Conservation (phyloP, 495 filamentous ascomycete genomes). For the Hypoxylon fuscum region DNA sequence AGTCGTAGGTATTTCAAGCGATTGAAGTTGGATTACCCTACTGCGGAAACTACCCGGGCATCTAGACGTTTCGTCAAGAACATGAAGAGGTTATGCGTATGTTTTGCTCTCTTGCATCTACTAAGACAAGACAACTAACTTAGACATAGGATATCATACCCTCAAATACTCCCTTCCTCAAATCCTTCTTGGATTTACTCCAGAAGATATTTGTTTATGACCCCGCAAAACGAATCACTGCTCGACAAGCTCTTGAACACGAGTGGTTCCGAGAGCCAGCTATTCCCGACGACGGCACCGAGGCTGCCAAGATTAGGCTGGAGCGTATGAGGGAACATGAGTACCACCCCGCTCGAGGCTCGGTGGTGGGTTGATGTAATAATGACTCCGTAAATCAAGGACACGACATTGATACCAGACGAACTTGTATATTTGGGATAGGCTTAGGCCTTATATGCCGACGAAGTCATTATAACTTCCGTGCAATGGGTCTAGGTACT, state of each 20-base stretch:
- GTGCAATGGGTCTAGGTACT: conserved; percentile 6
- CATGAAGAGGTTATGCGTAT: conserved; percentile 88
- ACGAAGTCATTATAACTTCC: conserved; percentile 16
- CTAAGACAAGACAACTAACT: conserved; percentile 43
- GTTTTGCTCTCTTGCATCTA: conserved; percentile 39
- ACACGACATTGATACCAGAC: conserved; percentile 31
- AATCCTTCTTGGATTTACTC: conserved; percentile 86
- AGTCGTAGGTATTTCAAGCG: conserved; percentile 82
- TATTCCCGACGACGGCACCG: conserved; percentile 88
- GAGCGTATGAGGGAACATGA: conserved; percentile 56
- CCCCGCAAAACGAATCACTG: conserved; percentile 86
- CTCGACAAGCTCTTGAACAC: conserved; percentile 89
- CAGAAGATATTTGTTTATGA: conserved; percentile 95
- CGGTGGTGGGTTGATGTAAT: conserved; percentile 28
- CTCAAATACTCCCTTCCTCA: conserved; percentile 76
- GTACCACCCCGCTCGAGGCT: conserved; percentile 35
- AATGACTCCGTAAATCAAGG: conserved; percentile 18
- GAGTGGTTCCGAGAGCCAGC: conserved; percentile 91
- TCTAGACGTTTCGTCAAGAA: conserved; percentile 92
- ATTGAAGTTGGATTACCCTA: conserved; percentile 86
- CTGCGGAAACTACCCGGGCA: conserved; percentile 83
- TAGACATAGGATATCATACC: conserved; percentile 84
- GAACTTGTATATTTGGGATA: conserved; percentile 42
- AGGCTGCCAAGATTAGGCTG: conserved; percentile 78
- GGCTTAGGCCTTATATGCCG: conserved; percentile 26